Base-by-base conservation (phyloP, 768 basidiomycete species). In the Tylopilus rubrobrunneus region DNA sequence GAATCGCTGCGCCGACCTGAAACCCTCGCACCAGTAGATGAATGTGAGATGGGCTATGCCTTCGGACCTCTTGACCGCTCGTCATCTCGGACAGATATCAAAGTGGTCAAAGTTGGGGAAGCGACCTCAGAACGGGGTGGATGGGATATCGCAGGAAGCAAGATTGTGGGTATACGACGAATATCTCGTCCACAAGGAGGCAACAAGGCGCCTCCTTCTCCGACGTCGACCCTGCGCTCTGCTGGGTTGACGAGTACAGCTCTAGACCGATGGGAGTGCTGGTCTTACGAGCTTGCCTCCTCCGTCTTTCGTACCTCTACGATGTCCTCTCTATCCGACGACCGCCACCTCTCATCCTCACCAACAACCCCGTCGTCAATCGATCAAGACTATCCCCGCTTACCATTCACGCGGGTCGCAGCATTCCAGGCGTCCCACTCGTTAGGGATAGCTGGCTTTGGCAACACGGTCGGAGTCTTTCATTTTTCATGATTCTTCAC, bases 181-280 rank as follows among this genome's bases (percentile, higher is more conserved):
- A 82, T 78, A 59, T 76, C 84, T 12, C 79, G 87, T 47, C 57
- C 71, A 14, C 60, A 71, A 67, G 60, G 58, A 52, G 54, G 61
- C 52, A 64, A 61, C 43, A 76, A 65, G 66, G 40, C 55, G 14
- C 53, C 53, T 0, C 45, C 53, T 10, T 42, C 45, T 45, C 23
- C 53, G 7, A 60, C 66, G 33, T 53, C 62, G 21, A 51, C 60
- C 27, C 49, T 48, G 10, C 47, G 36, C 48, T 55, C 23, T 19
- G 54, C 49, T 44, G 87, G 86, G 14, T 69, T 92, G 55, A 82
- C 86, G 19, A 61, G 73, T 28, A 77, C 85, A 11, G 84, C 83
- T 25, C 69, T 92, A 39, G 87, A 91, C 52, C 75, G 90, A 50
- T 93, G 91, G 91, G 89, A 93, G 59, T 59, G 87, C 28, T 93